phyloP scores from a whole-genome alignment of 2,329 filamentous ascomycete species.

The Achaetomium macrosporum region DNA sequence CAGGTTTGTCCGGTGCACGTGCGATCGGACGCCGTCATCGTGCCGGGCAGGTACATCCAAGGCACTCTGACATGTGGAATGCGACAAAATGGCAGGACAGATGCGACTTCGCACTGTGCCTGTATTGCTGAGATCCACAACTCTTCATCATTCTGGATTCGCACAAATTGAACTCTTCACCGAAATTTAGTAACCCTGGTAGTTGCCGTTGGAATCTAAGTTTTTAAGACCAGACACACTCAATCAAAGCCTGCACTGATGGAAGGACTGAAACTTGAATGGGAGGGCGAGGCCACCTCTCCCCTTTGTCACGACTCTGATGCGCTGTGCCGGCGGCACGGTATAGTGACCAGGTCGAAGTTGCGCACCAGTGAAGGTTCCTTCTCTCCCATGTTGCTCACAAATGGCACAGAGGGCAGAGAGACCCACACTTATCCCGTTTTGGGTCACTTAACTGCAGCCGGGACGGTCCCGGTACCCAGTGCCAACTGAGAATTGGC shows the following conservation, averaged over 20 bases:
- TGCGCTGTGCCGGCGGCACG: too few species aligned
- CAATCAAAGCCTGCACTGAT: too few species aligned
- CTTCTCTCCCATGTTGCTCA: neutral
- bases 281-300: too few species aligned
- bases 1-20: constrained; percentile 1
- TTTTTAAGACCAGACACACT: too few species aligned
- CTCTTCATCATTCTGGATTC: constrained; percentile 6
- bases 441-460: too few species aligned
- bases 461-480: constrained; percentile 2
- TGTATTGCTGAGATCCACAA: constrained; percentile 2
- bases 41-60: constrained; percentile 1
- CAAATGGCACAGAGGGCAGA: neutral
- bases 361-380: too few species aligned
- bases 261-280: too few species aligned
- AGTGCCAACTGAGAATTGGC: constrained; percentile 11
- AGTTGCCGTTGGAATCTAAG: too few species aligned
- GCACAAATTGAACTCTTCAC: neutral
- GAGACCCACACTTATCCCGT: neutral
- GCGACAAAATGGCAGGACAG: too few species aligned
- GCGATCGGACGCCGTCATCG: constrained; percentile 1
- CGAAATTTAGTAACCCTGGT: neutral
- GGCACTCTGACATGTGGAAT: constrained; percentile 1
- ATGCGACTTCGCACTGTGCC: constrained; percentile 4
- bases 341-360: too few species aligned
- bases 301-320: too few species aligned